Evolutionary conservation across 164 flowering plant genomes (phyloP), one percentile per base, ranked within the genome.

Genomic region (Chimonanthus praecox): DNA sequence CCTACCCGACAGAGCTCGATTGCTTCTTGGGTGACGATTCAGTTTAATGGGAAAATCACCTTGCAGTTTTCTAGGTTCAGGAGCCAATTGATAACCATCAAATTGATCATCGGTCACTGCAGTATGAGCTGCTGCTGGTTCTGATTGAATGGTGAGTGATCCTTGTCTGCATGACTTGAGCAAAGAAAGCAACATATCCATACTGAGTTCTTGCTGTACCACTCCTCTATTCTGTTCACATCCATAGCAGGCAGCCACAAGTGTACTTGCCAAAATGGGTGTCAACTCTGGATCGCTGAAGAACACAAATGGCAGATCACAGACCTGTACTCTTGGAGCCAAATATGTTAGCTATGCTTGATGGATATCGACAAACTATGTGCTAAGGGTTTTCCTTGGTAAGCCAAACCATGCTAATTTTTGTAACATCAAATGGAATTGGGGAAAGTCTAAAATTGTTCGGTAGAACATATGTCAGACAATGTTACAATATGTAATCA

Each of bases 221-320:
- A 92, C 89, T 20, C 74, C 87, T 79, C 84, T 91, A 76, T 91
- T 94, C 87, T 92, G 98, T 75, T 88, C 94, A 78, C 91, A 87
- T 8, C 94, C 94, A 79, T 82, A 94, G 74, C 96, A 90, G 65
- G 93, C 90, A 71, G 97, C 92, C 54, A 94, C 91, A 7, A 94
- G 82, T 4, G 96, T 88, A 72, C 94, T 88, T 33, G 89, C 96
- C 79, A 94, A 84, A 49, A 86, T 77, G 61, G 98, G 97, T 89
- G 90, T 89, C 85, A 92, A 77, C 72, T 88, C 91, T 6, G 96
- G 92, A 73, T 92, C 93, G 50, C 98, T 94, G 83, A 94, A 94
- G 88, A 94, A 94, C 71, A 82, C 90, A 58, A 94, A 92, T 3
- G 98, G 98, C 71, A 92, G 87, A 86, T 94, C 98, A 72, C 98